phyloP scores from a whole-genome alignment of 2,329 filamentous ascomycete species.

The Helicocarpus griseus region DNA sequence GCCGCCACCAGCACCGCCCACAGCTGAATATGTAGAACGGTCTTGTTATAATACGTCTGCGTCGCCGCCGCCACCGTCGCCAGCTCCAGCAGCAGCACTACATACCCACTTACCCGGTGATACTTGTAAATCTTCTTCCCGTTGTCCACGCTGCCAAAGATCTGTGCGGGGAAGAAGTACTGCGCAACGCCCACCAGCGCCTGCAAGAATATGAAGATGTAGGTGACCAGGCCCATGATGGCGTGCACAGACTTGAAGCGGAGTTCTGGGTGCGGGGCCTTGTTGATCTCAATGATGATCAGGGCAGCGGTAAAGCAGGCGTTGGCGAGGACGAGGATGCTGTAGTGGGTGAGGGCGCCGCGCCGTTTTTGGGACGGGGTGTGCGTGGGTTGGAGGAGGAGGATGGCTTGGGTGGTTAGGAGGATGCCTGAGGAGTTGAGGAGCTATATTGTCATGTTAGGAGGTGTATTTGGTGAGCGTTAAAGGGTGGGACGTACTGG shows the following conservation, averaged over 20 bases:
- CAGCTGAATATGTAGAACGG: conserved; percentile 59
- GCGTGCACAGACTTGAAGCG: conserved; percentile 69
- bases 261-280: conserved; percentile 51
- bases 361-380: conserved; percentile 61
- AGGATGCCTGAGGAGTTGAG: conserved; percentile 58
- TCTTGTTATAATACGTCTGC: conserved; percentile 63
- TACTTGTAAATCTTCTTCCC: conserved; percentile 86
- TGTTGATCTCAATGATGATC: conserved; percentile 58
- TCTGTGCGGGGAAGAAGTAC: conserved; percentile 56
- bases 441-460: conserved; percentile 26
- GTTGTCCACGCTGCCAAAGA: conserved; percentile 70
- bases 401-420: conserved; percentile 66
- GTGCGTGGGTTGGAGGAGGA: conserved; percentile 80
- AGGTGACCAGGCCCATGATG: conserved; percentile 69
- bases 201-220: conserved; percentile 61
- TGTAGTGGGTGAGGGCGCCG: conserved; percentile 56
- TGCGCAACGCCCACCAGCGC: conserved; percentile 72
- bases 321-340: conserved; percentile 51
- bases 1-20: conserved; percentile 64
- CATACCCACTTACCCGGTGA: conserved; percentile 70
- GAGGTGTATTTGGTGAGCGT: conserved; percentile 2
- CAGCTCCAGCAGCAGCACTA: conserved; percentile 59
- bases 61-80: conserved; percentile 67
- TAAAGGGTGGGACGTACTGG: conserved; percentile 51
- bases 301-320: conserved; percentile 32